Conservation (phyloP, 441 rosid species). For the Dalechampia spathulata region DNA sequence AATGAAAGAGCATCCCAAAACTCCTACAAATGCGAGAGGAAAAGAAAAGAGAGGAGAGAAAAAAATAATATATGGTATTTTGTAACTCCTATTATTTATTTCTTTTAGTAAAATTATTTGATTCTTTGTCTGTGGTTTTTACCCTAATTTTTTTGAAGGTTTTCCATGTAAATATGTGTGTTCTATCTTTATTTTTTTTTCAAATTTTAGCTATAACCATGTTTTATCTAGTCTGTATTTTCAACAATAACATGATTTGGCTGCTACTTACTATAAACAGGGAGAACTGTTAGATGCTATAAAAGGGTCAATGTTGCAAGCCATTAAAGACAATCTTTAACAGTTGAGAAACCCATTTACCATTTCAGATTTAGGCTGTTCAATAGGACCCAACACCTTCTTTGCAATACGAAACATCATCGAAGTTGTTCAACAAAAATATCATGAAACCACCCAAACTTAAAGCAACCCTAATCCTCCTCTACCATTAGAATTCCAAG, state of each 20-base stretch:
- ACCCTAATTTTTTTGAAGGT: too few relatives aligned
- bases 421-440: slow-evolving; percentile 3
- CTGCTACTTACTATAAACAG: background rate
- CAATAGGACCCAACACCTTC: slow-evolving; percentile 12
- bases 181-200: too few relatives aligned
- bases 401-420: slow-evolving; percentile 1
- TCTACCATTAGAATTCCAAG: slow-evolving; percentile 16
- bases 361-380: slow-evolving; percentile 10
- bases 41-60: too few relatives aligned
- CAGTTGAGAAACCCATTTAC: background rate
- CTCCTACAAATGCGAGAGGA: too few relatives aligned
- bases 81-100: too few relatives aligned
- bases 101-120: too few relatives aligned
- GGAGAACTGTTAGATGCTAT: background rate
- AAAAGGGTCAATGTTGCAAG: background rate
- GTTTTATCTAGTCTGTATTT: background rate
- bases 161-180: too few relatives aligned
- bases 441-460: background rate
- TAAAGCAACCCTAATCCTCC: background rate
- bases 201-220: too few relatives aligned
- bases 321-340: background rate
- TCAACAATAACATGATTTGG: background rate
- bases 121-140: too few relatives aligned
- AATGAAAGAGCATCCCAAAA: too few relatives aligned
- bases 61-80: too few relatives aligned